Evolutionary conservation across 495 filamentous ascomycete species (phyloP), one percentile per base, ranked within the genome.

Genomic region (Chaetomium fimeti): DNA sequence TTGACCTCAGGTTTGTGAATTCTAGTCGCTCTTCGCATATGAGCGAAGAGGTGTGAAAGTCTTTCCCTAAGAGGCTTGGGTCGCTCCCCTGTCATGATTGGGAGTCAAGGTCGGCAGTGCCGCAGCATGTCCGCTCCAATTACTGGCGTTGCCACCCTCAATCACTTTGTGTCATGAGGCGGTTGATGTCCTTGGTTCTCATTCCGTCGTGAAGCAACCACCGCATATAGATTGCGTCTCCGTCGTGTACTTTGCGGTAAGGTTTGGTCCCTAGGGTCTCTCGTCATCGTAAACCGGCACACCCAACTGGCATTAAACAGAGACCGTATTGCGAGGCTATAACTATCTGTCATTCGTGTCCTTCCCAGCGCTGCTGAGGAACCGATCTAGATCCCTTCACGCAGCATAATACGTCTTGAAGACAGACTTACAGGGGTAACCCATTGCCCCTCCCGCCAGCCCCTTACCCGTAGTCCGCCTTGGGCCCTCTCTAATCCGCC

Each of bases 371-470:
- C 32, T 36, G 32, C 8, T 36, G 8, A 36, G 32, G 32, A 36
- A 11, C 32, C 3, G 32, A 36, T 36, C 32, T 11, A 32, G 7
- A 36, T 43, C 5, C 13, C 40, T 22, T 8, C n/a, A 16, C n/a
- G 48, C 48, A 22, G 22, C 22, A 52, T 16, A 52, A 4, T 11
- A 52, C 22, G 48, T 18, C 45, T 6, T 49, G 45, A 49, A 52
- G 24, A 6, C 24, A 13, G 12, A 36, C 32, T 11, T 45, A n/a
- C 60, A 62, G 25, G 60, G 57, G 59, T 53, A 28, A 62, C 18
- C 24, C 27, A 55, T 8, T 27, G 18, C 51, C 38, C 60, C 42
- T 32, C 2, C 36, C 36, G 29, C 60, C n/a, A 22, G 15, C 11
- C 16, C 43, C 32, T 12, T 24, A 42, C n/a, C 42, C 49, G 12